These are phyloP conservation scores for Aureobasidium sp. DNA, from an alignment of 2,329 filamentous ascomycete genomes.

Conservation along the genomic window DNA sequence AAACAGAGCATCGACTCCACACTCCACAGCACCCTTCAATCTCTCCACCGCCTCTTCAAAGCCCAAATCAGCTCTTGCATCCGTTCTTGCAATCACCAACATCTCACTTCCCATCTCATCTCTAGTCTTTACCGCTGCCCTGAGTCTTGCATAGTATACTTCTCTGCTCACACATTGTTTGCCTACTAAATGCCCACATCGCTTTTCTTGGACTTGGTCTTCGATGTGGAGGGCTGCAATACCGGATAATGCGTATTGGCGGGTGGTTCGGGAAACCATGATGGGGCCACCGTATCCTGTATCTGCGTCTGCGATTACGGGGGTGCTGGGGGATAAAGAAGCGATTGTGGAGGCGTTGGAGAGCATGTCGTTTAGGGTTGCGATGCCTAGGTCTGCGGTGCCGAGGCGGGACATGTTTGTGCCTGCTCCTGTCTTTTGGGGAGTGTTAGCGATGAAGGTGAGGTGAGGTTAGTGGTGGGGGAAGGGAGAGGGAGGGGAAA, in stretches of 20 bases:
- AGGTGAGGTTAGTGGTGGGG: neutral
- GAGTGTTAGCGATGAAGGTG: no score
- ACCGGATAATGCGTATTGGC: constrained; percentile 44
- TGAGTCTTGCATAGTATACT: constrained; percentile 47
- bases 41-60: constrained; percentile 48
- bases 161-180: constrained; percentile 50
- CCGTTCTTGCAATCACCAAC: constrained; percentile 57
- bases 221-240: constrained; percentile 55
- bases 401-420: constrained; percentile 54
- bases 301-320: constrained; percentile 55
- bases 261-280: constrained; percentile 46
- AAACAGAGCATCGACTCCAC: constrained; percentile 53
- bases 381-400: constrained; percentile 54
- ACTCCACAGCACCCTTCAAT: constrained; percentile 39
- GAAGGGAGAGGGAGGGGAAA: neutral
- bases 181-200: constrained; percentile 55
- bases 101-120: constrained; percentile 45
- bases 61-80: constrained; percentile 49
- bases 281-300: constrained; percentile 48
- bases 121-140: constrained; percentile 46
- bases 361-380: constrained; percentile 55
- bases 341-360: constrained; percentile 58
- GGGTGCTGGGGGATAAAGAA: constrained; percentile 44
- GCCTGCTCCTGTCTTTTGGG: constrained; percentile 56
- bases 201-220: constrained; percentile 56